phyloP scores from a whole-genome alignment of 495 filamentous ascomycete species.

The Hypoxylon lienhwacheense region DNA sequence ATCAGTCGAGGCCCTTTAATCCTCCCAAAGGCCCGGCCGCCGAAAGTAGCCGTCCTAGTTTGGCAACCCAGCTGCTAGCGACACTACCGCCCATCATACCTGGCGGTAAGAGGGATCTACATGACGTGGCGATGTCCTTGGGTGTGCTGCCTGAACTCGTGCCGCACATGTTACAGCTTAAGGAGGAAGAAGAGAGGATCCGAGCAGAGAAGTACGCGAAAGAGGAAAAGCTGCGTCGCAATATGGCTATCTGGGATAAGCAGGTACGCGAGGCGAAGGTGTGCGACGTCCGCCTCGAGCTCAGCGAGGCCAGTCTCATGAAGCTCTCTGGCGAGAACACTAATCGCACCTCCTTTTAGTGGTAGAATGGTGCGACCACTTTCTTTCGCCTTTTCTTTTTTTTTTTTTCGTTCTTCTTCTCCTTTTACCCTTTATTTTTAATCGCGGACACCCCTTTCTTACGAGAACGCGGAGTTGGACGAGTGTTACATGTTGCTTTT shows the following conservation, averaged over 20 bases:
- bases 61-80: conserved; percentile 46
- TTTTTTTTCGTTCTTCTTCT: too few species aligned
- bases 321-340: conserved; percentile 49
- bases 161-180: conserved; percentile 41
- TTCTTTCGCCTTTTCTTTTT: too few species aligned
- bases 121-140: conserved; percentile 32
- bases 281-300: conserved; percentile 48
- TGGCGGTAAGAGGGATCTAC: conserved; percentile 48
- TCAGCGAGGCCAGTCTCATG: conserved; percentile 48
- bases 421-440: too few species aligned
- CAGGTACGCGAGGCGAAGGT: conserved; percentile 49
- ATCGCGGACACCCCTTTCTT: too few species aligned
- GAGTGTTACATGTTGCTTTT: too few species aligned
- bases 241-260: conserved; percentile 45
- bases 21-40: conserved; percentile 53
- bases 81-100: conserved; percentile 47
- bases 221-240: conserved; percentile 50
- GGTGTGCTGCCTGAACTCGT: conserved; percentile 47
- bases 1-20: conserved; percentile 49
- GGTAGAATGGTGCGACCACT: neutral
- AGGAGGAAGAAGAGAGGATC: conserved; percentile 52
- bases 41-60: conserved; percentile 40
- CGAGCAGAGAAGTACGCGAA: conserved; percentile 48
- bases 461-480: too few species aligned
- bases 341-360: conserved; percentile 49